Percentiles rank a stretch among this genome's conserved stretches.
These are phyloP conservation scores for Claviceps fusiformis DNA, from an alignment of 2,329 filamentous ascomycete species.

Conservation along the genomic window DNA sequence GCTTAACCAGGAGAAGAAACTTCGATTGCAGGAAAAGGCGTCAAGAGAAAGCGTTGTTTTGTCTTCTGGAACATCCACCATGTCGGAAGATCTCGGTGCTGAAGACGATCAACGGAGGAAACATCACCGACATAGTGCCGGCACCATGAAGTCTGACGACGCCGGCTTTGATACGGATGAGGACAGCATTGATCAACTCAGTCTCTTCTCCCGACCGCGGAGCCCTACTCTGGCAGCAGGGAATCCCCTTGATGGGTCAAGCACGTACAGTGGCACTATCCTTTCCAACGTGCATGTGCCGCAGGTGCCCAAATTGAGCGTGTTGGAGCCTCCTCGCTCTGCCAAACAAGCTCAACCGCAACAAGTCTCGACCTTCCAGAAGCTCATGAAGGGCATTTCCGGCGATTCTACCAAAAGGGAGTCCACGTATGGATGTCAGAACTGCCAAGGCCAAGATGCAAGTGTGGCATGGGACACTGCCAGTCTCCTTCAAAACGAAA, in stretches of 20 bases:
- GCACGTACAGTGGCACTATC: background rate
- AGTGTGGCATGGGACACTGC: constrained; percentile 54
- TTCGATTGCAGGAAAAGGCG: constrained; percentile 25
- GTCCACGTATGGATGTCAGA: constrained; percentile 28
- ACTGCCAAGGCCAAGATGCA: constrained; percentile 44
- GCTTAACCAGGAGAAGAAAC: constrained; percentile 36
- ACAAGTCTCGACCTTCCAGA: constrained; percentile 25
- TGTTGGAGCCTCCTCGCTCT: constrained; percentile 13
- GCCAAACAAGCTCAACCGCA: constrained; percentile 23
- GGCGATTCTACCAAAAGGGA: constrained; percentile 18
- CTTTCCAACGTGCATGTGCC: constrained; percentile 6
- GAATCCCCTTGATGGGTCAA: background rate
- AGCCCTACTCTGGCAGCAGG: constrained; percentile 41
- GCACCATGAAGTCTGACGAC: constrained; percentile 30
- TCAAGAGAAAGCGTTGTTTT: constrained; percentile 15
- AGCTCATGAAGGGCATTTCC: constrained; percentile 28
- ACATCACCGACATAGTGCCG: constrained; percentile 28
- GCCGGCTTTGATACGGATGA: constrained; percentile 38
- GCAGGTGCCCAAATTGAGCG: constrained; percentile 12
- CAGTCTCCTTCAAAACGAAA: constrained; percentile 47
- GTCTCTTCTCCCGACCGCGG: constrained; percentile 47
- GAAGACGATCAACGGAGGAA: constrained; percentile 34
- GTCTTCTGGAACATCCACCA: constrained; percentile 26
- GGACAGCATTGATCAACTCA: constrained; percentile 34
- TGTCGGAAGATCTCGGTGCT: constrained; percentile 40